Conservation (phyloP, 805 yeast genomes). For the Starmera dryadoides region DNA sequence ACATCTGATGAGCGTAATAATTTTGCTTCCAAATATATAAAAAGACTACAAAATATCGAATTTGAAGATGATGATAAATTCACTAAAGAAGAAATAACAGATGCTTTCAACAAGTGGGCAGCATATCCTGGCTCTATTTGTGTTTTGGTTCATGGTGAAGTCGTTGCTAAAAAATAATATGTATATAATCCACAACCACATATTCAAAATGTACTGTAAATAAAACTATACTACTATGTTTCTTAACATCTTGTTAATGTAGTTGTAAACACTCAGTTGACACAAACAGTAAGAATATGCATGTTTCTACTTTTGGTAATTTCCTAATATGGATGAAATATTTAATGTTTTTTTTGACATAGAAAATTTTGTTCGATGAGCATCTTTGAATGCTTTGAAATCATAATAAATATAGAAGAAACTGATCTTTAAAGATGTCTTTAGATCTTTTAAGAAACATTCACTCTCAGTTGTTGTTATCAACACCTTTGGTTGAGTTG, state of each 20-base stretch:
- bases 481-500: constrained; percentile 6
- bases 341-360: too few species aligned
- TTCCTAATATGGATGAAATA: background rate
- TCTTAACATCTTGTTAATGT: background rate
- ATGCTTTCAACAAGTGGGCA: background rate
- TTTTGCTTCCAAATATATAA: background rate
- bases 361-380: background rate
- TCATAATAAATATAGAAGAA: too few species aligned
- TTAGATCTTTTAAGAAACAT: constrained; percentile 1
- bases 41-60: background rate
- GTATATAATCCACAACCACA: background rate
- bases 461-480: constrained; percentile 7
- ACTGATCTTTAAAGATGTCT: background rate
- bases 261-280: background rate
- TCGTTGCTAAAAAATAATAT: background rate
- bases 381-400: background rate
- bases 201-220: too few species aligned
- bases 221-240: background rate
- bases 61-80: background rate
- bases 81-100: background rate
- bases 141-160: background rate
- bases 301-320: background rate
- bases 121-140: background rate
- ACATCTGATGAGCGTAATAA: background rate
- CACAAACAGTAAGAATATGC: too few species aligned